Base-by-base conservation (phyloP, 2,329 filamentous ascomycete genomes). In the Diaporthe capsici region DNA sequence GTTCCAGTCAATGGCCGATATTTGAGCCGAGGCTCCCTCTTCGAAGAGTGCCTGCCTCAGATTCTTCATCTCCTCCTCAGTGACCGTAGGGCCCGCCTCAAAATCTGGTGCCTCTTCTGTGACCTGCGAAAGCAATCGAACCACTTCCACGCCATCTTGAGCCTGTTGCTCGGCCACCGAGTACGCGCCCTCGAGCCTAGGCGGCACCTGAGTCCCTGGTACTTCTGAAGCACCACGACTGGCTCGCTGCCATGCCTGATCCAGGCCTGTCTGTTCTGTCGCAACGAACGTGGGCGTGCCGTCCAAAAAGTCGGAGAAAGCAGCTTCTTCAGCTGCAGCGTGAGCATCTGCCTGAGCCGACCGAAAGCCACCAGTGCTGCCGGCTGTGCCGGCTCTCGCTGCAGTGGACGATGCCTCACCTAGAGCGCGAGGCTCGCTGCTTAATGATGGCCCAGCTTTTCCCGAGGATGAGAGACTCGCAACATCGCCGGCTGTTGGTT, bases 41-140 rank as follows among this genome's bases (percentile, higher is more conserved):
- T 77, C 79, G 75, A 88, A 88, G 9, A 88, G 81, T 6, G 85
- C 83, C 51, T 79, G 80, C 65, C 82, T 83, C 12, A 88, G 81
- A 34, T 79, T 83, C 7, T 74, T 78, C 28, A 80, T 75, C 67
- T 84, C 84, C 25, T 78, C 78, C 28, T 82, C 79, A 5, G 81
- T 76, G 12, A 81, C 70, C 25, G 80, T 79, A 39, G 78, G 57
- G 31, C 80, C 76, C 55, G 77, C 76, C 53, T 78, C 74, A 28
- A 77, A 58, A 25, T 77, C 57, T 9, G 78, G 77, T 42, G 76
- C 63, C 10, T 79, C 77, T 13, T 71, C 80, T 17, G 80, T 78
- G 49, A 55, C 49, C 25, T 78, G 77, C 10, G 82, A 82, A 22
- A 88, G 80, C 3, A 88, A 79, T 22, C 80, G 78, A 12, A 84